Evolutionary conservation across 2,329 filamentous ascomycete species (phyloP).

Genomic region (Davidsoniella eucalypti): DNA sequence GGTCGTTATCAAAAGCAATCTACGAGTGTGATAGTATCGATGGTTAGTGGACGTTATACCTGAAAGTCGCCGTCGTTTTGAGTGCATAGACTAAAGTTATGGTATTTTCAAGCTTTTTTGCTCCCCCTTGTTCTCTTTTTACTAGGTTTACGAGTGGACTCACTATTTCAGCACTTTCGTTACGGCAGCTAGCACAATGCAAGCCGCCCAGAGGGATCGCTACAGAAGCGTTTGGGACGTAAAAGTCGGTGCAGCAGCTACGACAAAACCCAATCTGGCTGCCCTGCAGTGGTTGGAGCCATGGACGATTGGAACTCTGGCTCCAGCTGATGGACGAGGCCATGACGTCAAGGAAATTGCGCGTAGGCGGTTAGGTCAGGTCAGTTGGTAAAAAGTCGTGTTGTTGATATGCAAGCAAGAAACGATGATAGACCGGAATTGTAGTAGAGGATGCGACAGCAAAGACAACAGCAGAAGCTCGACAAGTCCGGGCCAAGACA

Average conservation of each 20-base stretch:
- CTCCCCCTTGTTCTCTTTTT: too few species aligned
- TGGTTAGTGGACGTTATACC: too few species aligned
- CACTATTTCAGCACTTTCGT: conserved; percentile 78
- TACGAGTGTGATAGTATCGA: too few species aligned
- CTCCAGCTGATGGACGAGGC: not conserved
- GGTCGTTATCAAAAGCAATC: too few species aligned
- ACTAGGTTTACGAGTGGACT: conserved; percentile 19
- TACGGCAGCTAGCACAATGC: conserved; percentile 58
- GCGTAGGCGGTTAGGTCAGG: too few species aligned
- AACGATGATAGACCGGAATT: too few species aligned
- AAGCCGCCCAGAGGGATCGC: conserved; percentile 35
- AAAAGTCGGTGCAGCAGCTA: conserved; percentile 67
- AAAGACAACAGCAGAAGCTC: not conserved
- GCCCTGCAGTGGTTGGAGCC: not conserved
- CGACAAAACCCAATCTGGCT: conserved; percentile 55
- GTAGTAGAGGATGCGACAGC: too few species aligned
- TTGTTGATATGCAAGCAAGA: too few species aligned
- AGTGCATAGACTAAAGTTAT: too few species aligned
- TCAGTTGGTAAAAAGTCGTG: too few species aligned
- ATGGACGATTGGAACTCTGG: not conserved
- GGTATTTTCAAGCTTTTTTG: too few species aligned
- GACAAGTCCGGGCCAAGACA: not conserved
- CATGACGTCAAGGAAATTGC: not conserved
- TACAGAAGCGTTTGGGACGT: conserved; percentile 31
- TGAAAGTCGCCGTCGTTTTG: not conserved